Evolutionary conservation across 352 stramenopile genomes (phyloP).

Genomic region (Pythium graminicola): DNA sequence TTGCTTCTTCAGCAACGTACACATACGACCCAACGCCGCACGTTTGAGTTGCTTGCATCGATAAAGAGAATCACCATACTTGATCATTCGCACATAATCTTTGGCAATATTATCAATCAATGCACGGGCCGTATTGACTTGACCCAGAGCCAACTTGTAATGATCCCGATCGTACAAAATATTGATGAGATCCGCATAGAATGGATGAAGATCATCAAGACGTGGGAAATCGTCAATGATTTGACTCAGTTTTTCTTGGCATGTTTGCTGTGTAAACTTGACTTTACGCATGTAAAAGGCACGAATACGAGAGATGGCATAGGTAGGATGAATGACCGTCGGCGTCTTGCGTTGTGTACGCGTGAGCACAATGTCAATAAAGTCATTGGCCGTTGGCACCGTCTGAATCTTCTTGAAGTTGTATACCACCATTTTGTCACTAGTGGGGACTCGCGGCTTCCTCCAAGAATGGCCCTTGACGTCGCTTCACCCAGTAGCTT

Average conservation of each 20-base stretch:
- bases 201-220: conserved; percentile 97
- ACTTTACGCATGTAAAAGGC: conserved; percentile 98
- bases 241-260: conserved; percentile 94
- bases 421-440: conserved; percentile 93
- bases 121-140: conserved; percentile 98
- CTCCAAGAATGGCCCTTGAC: conserved; percentile 11
- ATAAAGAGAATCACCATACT: conserved; percentile 99
- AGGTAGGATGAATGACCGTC: conserved; percentile 98
- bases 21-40: conserved; percentile 98
- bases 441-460: conserved; percentile 7
- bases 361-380: conserved; percentile 99
- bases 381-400: conserved; percentile 94
- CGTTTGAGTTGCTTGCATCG: conserved; percentile 99
- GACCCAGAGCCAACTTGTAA: conserved; percentile 99
- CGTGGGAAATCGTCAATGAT: conserved; percentile 99
- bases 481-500: not conserved
- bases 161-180: conserved; percentile 99
- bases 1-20: conserved; percentile 98
- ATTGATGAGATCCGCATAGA: conserved; percentile 99
- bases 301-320: conserved; percentile 95
- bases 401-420: conserved; percentile 99
- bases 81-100: conserved; percentile 99
- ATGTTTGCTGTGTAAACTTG: conserved; percentile 99
- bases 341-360: conserved; percentile 98
- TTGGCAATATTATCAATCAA: conserved; percentile 97